phyloP scores from a whole-genome alignment of 352 stramenopile species.

The Phytophthora kernoviae region DNA sequence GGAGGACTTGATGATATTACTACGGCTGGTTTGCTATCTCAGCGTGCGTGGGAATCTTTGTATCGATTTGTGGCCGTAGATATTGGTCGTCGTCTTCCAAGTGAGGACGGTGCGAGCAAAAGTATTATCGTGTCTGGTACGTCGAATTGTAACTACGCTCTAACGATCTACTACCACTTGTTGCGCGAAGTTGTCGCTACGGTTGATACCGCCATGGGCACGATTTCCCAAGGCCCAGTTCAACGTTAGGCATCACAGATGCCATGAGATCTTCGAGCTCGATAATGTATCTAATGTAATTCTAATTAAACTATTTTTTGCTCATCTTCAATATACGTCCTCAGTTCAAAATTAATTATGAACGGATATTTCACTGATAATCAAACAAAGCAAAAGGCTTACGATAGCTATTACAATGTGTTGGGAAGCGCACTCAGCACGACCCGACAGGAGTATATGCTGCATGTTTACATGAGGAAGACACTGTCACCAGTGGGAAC shows the following conservation, averaged over 20 bases:
- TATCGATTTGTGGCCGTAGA: constrained; percentile 32
- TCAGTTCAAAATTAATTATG: too few species aligned
- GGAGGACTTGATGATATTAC: constrained; percentile 27
- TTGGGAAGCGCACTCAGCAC: too few species aligned
- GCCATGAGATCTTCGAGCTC: too few species aligned
- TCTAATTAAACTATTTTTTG: constrained; percentile 6
- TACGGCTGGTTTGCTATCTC: constrained; percentile 15
- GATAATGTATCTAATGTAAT: too few species aligned
- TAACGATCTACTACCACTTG: constrained; percentile 29
- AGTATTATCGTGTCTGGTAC: constrained; percentile 23
- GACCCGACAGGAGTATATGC: too few species aligned
- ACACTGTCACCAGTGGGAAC: too few species aligned
- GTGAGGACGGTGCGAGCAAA: constrained; percentile 29
- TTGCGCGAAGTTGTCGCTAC: constrained; percentile 31
- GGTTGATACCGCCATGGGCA: constrained; percentile 30
- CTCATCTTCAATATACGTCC: constrained; percentile 28
- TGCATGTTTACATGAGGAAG: too few species aligned
- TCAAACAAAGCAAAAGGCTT: too few species aligned
- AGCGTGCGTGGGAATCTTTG: constrained; percentile 26
- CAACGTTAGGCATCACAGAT: constrained; percentile 14
- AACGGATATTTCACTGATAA: too few species aligned
- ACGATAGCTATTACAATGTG: constrained; percentile 29
- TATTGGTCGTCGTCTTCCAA: constrained; percentile 31
- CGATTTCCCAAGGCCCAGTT: constrained; percentile 19
- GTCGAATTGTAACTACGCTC: too few species aligned